Evolutionary conservation across 2,329 filamentous ascomycete species (phyloP).

Genomic region (Fusarium dlaminii): DNA sequence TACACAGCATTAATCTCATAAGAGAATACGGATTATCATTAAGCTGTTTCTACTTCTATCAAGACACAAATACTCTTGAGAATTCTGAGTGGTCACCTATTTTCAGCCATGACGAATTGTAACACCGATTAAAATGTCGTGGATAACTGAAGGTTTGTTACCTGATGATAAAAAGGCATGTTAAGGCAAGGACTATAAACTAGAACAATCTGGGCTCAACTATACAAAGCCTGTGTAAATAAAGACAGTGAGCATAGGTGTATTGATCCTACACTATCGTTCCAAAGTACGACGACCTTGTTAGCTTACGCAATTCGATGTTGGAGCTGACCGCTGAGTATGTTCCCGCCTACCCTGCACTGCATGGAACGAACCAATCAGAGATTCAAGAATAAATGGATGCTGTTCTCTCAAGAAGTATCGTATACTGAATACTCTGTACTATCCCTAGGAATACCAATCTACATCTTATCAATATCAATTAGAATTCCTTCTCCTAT

Average conservation of each 20-base stretch:
- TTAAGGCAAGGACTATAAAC: not conserved
- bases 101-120: not conserved
- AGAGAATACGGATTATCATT: too few species aligned
- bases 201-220: fast-evolving
- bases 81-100: fast-evolving
- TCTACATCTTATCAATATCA: not conserved
- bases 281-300: not conserved
- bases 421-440: not conserved
- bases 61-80: not conserved
- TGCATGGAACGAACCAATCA: not conserved
- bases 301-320: too few species aligned
- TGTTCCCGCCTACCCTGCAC: not conserved
- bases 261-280: not conserved
- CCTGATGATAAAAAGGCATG: too few species aligned
- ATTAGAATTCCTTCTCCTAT: not conserved
- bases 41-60: fast-evolving
- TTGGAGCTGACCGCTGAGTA: not conserved
- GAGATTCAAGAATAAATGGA: not conserved
- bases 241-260: too few species aligned
- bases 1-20: fast-evolving
- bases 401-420: not conserved
- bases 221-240: fast-evolving
- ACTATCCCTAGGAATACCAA: not conserved
- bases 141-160: fast-evolving
- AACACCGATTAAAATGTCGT: not conserved